Percentiles rank a stretch among this genome's conserved stretches.
phyloP scores from a whole-genome alignment of 768 basidiomycete species.

The Dictyophora rubrovolvata region DNA sequence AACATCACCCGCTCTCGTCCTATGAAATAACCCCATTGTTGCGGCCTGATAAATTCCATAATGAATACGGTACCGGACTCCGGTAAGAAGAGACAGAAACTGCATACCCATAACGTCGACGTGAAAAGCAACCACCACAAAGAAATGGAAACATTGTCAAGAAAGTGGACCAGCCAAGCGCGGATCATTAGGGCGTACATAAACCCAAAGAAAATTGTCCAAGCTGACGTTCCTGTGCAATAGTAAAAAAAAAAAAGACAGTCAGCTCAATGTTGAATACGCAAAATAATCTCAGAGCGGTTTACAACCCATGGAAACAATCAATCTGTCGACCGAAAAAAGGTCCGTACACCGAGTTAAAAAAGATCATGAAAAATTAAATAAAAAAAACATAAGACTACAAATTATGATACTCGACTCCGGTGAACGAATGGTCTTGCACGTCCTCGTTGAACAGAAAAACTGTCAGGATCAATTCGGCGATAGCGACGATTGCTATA shows the following conservation, averaged over 20 bases:
- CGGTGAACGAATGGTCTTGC: slow-evolving; percentile 50
- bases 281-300: slow-evolving; percentile 1
- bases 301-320: neutral
- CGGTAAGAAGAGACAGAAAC: neutral
- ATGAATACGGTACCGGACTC: neutral
- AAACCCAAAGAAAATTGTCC: slow-evolving; percentile 64
- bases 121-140: slow-evolving; percentile 64
- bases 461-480: slow-evolving; percentile 65
- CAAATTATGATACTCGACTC: slow-evolving; percentile 54
- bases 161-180: slow-evolving; percentile 51
- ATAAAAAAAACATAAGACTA: slow-evolving; percentile 23
- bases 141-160: slow-evolving; percentile 73
- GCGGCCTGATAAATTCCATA: slow-evolving; percentile 37
- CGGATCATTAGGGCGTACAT: slow-evolving; percentile 66
- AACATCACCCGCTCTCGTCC: slow-evolving; percentile 47
- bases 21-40: slow-evolving; percentile 58
- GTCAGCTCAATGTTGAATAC: neutral
- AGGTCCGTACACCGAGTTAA: neutral
- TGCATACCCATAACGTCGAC: slow-evolving; percentile 54
- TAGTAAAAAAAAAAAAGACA: slow-evolving; percentile 46
- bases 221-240: slow-evolving; percentile 46
- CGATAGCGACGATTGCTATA: slow-evolving; percentile 57
- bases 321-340: slow-evolving; percentile 1
- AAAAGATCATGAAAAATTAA: neutral
- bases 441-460: slow-evolving; percentile 65